Conservation (phyloP, 192 early-diverging fungal genomes). For the Rhizophlyctis rosea region DNA sequence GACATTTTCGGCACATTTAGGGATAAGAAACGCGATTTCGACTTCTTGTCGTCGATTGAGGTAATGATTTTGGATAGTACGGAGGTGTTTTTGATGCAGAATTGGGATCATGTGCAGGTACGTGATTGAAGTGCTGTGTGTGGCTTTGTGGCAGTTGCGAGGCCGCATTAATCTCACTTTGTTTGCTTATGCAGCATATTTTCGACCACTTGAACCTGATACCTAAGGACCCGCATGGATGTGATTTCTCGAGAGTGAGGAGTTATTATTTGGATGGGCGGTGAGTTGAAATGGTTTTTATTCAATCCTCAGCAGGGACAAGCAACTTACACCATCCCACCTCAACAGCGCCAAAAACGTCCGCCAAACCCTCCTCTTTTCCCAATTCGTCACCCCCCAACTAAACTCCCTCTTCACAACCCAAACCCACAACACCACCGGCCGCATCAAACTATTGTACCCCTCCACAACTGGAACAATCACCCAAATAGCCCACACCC, state of each 20-base stretch:
- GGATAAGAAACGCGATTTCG: constrained; percentile 86
- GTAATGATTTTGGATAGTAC: constrained; percentile 82
- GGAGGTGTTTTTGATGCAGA: constrained; percentile 92
- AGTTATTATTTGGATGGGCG: constrained; percentile 83
- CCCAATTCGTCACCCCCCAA: constrained; percentile 82
- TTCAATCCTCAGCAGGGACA: neutral
- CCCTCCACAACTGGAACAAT: constrained; percentile 62
- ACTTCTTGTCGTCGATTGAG: constrained; percentile 93
- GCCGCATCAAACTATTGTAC: constrained; percentile 42
- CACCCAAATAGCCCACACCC: no score
- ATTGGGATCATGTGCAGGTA: constrained; percentile 94
- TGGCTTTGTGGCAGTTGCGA: no score
- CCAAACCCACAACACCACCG: no score
- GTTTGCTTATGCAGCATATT: constrained; percentile 66
- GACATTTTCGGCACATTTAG: constrained; percentile 22
- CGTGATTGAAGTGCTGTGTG: no score
- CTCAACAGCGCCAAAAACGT: constrained; percentile 64
- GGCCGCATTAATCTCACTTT: constrained; percentile 22
- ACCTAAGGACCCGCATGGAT: constrained; percentile 88
- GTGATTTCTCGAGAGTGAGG: constrained; percentile 91
- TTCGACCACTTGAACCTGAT: constrained; percentile 83
- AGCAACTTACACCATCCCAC: neutral
- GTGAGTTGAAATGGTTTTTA: constrained; percentile 20
- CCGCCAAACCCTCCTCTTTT: constrained; percentile 85
- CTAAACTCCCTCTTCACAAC: constrained; percentile 81